Percentiles rank a stretch among this genome's conserved stretches.
Evolutionary conservation across 2,329 filamentous ascomycete genomes (phyloP).

Genomic region (Paraphoma chrysanthemicola): DNA sequence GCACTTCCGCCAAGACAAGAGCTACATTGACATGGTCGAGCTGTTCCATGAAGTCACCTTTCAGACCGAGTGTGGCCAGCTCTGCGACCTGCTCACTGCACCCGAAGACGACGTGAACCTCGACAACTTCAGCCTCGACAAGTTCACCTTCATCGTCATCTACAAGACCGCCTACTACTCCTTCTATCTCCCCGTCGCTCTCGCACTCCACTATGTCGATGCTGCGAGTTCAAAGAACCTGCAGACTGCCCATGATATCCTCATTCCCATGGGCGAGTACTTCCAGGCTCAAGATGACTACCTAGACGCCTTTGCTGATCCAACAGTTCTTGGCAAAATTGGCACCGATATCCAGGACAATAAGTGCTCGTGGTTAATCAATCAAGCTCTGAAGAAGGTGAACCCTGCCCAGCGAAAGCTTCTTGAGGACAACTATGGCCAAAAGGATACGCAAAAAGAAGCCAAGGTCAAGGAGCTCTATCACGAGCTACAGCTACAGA

Average conservation of each 20-base stretch:
- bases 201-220: conserved; percentile 85
- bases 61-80: conserved; percentile 95
- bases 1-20: conserved; percentile 85
- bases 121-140: conserved; percentile 92
- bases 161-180: conserved; percentile 99
- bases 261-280: conserved; percentile 97
- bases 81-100: conserved; percentile 92
- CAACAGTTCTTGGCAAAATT: conserved; percentile 94
- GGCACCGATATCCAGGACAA: conserved; percentile 99
- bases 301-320: conserved; percentile 95
- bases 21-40: conserved; percentile 91
- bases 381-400: conserved; percentile 83
- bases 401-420: conserved; percentile 85
- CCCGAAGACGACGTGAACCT: conserved; percentile 94
- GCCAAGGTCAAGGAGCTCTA: conserved; percentile 87
- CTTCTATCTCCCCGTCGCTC: conserved; percentile 95
- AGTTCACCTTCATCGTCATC: conserved; percentile 98
- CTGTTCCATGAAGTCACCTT: conserved; percentile 94
- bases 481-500: conserved; percentile 82
- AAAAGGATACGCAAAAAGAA: conserved; percentile 85
- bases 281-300: conserved; percentile 99
- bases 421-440: conserved; percentile 91
- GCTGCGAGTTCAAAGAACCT: conserved; percentile 88
- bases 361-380: conserved; percentile 99
- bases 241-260: conserved; percentile 85